Evolutionary conservation across 768 basidiomycete species (phyloP).

Genomic region (Grammothele lineata): DNA sequence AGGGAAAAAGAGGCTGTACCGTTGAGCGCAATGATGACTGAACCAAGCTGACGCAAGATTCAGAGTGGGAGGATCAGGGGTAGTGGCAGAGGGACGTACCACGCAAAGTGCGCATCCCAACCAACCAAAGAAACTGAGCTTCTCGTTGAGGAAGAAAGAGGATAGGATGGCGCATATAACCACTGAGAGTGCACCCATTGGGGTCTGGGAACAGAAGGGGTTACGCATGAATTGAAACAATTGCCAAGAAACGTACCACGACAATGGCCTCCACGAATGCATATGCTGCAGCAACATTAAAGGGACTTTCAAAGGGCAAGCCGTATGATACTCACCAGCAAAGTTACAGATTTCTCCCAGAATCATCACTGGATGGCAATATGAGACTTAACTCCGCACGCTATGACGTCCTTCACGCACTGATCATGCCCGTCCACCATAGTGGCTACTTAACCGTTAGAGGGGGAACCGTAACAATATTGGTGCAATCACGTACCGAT

Average conservation of each 20-base stretch:
- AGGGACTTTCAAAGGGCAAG: slow-evolving; percentile 24
- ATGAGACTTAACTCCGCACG: not conserved
- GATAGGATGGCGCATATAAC: slow-evolving; percentile 93
- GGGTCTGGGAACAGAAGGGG: slow-evolving; percentile 51
- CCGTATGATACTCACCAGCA: slow-evolving; percentile 49
- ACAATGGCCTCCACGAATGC: slow-evolving; percentile 91
- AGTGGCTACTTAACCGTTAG: slow-evolving; percentile 44
- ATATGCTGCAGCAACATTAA: slow-evolving; percentile 48
- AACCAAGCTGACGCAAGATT: slow-evolving; percentile 57
- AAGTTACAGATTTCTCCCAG: slow-evolving; percentile 86
- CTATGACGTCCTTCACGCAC: slow-evolving; percentile 37
- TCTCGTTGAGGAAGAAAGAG: slow-evolving; percentile 90
- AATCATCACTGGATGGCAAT: slow-evolving; percentile 72
- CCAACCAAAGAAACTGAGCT: slow-evolving; percentile 94
- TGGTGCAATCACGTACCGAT: slow-evolving; percentile 52
- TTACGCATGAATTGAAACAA: slow-evolving; percentile 1
- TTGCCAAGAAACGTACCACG: slow-evolving; percentile 52
- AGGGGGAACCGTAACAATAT: not conserved
- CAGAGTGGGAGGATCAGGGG: not conserved
- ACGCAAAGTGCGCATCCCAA: slow-evolving; percentile 90
- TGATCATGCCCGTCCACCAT: slow-evolving; percentile 95
- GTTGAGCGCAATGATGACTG: slow-evolving; percentile 88
- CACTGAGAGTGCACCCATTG: slow-evolving; percentile 93
- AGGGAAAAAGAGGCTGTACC: slow-evolving; percentile 35
- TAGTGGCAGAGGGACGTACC: slow-evolving; percentile 39